These are phyloP conservation scores for Exophiala dermatitidis DNA, from an alignment of 2,329 filamentous ascomycete genomes.

Conservation along the genomic window DNA sequence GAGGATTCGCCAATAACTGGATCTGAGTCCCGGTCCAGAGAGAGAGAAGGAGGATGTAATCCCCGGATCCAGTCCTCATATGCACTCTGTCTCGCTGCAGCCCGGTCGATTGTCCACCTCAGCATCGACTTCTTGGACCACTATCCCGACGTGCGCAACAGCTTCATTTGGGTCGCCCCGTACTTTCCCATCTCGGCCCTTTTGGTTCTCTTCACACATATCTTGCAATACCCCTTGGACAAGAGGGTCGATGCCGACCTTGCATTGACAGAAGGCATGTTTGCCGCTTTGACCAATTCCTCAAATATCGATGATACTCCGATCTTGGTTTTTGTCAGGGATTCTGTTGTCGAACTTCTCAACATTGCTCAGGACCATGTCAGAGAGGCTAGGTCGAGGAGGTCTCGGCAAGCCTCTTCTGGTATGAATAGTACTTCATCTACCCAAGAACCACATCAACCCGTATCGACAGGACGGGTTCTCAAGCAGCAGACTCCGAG, in stretches of 20 bases:
- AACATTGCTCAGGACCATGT: too few species aligned
- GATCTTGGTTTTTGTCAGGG: not conserved
- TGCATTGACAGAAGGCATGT: constrained; percentile 2
- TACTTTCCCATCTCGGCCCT: constrained; percentile 9
- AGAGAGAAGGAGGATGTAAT: not conserved
- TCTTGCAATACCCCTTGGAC: constrained; percentile 8
- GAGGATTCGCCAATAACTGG: too few species aligned
- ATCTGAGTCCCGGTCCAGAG: too few species aligned
- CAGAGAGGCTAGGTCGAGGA: too few species aligned
- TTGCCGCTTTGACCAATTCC: not conserved
- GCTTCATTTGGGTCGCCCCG: constrained; percentile 6
- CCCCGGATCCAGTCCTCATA: constrained; percentile 1
- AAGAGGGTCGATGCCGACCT: constrained; percentile 1
- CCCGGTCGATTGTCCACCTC: constrained; percentile 10
- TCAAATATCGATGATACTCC: not conserved
- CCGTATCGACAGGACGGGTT: too few species aligned
- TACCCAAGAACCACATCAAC: too few species aligned
- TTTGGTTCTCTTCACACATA: constrained; percentile 8
- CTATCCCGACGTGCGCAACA: constrained; percentile 2
- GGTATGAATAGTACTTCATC: too few species aligned
- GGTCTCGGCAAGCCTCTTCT: too few species aligned
- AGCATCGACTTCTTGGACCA: constrained; percentile 3
- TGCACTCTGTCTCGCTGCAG: constrained; percentile 7
- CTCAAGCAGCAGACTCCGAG: too few species aligned
- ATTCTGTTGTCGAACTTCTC: not conserved